These are phyloP conservation scores for Trichosporon sp. DNA, from an alignment of 1,284 basidiomycete species.

Conservation along the genomic window DNA sequence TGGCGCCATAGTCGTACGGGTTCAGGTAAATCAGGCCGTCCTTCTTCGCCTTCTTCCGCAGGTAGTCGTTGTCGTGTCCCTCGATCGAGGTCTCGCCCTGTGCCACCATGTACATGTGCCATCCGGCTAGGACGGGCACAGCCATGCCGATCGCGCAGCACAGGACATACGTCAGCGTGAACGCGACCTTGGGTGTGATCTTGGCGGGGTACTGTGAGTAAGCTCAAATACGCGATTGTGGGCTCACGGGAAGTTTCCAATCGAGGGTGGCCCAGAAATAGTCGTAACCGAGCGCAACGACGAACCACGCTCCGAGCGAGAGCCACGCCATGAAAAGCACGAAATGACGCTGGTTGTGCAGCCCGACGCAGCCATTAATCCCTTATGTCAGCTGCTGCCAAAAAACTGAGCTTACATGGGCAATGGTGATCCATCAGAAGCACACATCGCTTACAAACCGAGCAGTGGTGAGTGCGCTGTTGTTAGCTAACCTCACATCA, in stretches of 20 bases:
- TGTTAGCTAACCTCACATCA: conserved; percentile 1
- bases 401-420: conserved; percentile 65
- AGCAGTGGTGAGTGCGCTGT: conserved; percentile 92
- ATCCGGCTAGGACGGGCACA: conserved; percentile 75
- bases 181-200: conserved; percentile 68
- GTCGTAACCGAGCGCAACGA: conserved; percentile 64
- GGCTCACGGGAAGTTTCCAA: conserved; percentile 59
- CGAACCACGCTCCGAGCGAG: conserved; percentile 64
- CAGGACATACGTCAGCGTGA: conserved; percentile 77
- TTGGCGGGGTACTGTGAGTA: conserved; percentile 50
- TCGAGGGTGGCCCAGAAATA: conserved; percentile 66
- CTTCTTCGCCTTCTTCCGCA: conserved; percentile 68
- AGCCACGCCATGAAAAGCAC: conserved; percentile 88
- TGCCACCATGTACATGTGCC: conserved; percentile 76
- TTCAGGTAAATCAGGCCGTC: conserved; percentile 83
- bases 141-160: conserved; percentile 70
- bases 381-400: conserved; percentile 60
- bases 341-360: conserved; percentile 95
- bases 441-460: conserved; percentile 87
- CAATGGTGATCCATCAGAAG: conserved; percentile 95
- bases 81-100: conserved; percentile 91
- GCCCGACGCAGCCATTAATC: conserved; percentile 96
- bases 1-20: conserved; percentile 83
- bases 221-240: neutral
- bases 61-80: conserved; percentile 80